A percentile compares a stretch with the other conserved stretches of the same genome.
These are phyloP conservation scores for Dictyostelium brefeldianum DNA, from an alignment of 78 protist species.

Conservation along the genomic window DNA sequence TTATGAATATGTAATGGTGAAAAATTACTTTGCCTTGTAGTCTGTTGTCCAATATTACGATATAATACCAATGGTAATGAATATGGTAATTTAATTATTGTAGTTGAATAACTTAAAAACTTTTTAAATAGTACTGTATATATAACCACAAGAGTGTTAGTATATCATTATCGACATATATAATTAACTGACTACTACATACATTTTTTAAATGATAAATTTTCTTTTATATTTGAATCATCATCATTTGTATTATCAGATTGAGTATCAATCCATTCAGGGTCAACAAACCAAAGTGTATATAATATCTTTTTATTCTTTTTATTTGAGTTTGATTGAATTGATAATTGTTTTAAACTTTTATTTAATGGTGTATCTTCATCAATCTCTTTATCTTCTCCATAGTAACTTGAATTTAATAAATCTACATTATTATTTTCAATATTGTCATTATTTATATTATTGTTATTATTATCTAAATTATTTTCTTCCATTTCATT, in stretches of 20 bases:
- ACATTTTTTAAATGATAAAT: conserved; percentile 14
- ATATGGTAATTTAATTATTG: conserved; percentile 3
- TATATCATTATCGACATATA: neutral
- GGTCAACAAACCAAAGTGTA: conserved; percentile 69
- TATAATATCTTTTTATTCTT: conserved; percentile 63
- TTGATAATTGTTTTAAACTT: conserved; percentile 27
- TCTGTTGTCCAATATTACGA: conserved; percentile 18
- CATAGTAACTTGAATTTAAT: neutral
- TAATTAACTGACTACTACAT: too few species aligned
- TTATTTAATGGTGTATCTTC: conserved; percentile 40
- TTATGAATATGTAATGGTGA: conserved; percentile 53
- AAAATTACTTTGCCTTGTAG: conserved; percentile 38
- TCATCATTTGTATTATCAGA: neutral
- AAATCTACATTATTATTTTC: neutral
- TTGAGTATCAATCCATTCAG: conserved; percentile 62
- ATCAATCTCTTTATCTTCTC: neutral
- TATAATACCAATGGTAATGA: conserved; percentile 23
- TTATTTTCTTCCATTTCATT: neutral
- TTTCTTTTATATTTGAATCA: neutral
- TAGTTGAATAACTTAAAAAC: neutral
- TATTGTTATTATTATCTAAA: neutral
- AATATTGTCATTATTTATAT: neutral
- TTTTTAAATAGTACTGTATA: neutral
- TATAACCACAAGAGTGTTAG: too few species aligned
- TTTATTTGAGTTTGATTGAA: neutral